phyloP scores from a whole-genome alignment of 2,329 filamentous ascomycete species.

The Phaeoacremonium minimum region DNA sequence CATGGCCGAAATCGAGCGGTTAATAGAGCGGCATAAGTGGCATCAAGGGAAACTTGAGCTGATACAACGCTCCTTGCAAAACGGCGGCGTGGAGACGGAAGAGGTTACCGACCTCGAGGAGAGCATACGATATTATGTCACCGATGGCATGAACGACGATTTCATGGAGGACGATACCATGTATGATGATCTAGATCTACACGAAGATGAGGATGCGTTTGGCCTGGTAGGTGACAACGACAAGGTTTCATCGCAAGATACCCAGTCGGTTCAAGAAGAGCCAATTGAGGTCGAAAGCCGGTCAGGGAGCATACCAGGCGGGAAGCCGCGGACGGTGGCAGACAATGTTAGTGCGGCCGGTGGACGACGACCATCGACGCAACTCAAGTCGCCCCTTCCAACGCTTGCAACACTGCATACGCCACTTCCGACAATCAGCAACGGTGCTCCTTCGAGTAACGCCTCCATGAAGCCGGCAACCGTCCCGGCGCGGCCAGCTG shows the following conservation, averaged over 20 bases:
- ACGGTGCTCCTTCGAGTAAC: constrained; percentile 45
- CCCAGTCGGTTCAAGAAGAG: constrained; percentile 88
- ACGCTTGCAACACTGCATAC: constrained; percentile 85
- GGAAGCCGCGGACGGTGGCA: constrained; percentile 51
- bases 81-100: constrained; percentile 82
- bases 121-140: constrained; percentile 90
- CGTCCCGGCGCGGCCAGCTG: constrained; percentile 75
- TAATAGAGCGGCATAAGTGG: constrained; percentile 93
- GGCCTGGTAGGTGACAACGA: constrained; percentile 80
- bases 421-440: constrained; percentile 58
- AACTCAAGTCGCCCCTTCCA: constrained; percentile 92
- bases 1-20: constrained; percentile 77
- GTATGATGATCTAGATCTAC: constrained; percentile 89
- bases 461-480: constrained; percentile 88
- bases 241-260: constrained; percentile 89
- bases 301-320: constrained; percentile 36
- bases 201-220: constrained; percentile 86
- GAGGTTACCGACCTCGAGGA: constrained; percentile 88
- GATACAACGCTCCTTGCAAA: constrained; percentile 84
- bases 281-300: constrained; percentile 51
- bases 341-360: constrained; percentile 52
- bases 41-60: constrained; percentile 91
- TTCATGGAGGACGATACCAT: constrained; percentile 92
- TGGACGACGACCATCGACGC: constrained; percentile 73
- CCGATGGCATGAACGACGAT: constrained; percentile 82